Evolutionary conservation across 345 rosid species (phyloP).

Genomic region (Populus alba): DNA sequence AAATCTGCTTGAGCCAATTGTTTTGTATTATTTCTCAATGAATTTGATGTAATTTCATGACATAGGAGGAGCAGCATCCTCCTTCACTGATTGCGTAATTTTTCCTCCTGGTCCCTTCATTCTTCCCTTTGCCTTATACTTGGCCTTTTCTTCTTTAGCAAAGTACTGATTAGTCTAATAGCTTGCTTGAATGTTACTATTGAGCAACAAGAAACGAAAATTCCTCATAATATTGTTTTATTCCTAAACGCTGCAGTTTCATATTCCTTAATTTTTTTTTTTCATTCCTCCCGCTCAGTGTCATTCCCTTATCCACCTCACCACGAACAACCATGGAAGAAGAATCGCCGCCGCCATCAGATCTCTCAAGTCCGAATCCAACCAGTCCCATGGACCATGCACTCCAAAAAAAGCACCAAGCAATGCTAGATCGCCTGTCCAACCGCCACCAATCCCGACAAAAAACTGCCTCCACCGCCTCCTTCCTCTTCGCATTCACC

Average conservation of each 20-base stretch:
- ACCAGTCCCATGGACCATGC: conserved; percentile 5
- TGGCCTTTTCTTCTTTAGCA: neutral
- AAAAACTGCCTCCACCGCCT: conserved; percentile 35
- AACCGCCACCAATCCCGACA: conserved; percentile 60
- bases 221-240: neutral
- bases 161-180: neutral
- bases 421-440: conserved; percentile 81
- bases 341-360: neutral
- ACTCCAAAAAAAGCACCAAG: conserved; percentile 53
- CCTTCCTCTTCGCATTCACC: conserved; percentile 65
- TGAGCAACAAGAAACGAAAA: neutral
- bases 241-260: neutral
- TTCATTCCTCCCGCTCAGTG: neutral
- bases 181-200: neutral
- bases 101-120: neutral
- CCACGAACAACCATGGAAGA: conserved; percentile 17
- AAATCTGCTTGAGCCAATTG: conserved; percentile 47
- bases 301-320: neutral
- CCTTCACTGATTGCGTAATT: neutral
- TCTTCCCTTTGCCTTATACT: neutral
- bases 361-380: neutral
- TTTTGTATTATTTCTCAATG: neutral
- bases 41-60: neutral
- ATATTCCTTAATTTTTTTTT: neutral
- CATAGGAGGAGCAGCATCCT: neutral